phyloP scores from a whole-genome alignment of 1,139 yeast species.

The Taphrina deformans region DNA sequence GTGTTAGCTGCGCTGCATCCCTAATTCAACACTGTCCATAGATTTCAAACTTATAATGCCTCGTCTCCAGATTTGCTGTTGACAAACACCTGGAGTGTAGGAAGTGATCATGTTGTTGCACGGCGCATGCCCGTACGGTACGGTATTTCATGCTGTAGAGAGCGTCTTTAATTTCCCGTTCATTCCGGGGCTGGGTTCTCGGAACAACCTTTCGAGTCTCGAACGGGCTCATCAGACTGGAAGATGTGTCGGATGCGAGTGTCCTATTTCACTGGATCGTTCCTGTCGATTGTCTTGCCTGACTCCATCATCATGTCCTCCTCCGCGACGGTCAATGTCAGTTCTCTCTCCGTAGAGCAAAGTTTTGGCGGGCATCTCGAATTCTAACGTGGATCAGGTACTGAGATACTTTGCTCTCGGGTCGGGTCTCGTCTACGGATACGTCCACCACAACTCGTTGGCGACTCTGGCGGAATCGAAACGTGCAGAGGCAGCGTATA shows the following conservation, averaged over 20 bases:
- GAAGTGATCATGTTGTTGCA: too few relatives aligned
- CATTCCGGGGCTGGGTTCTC: not conserved
- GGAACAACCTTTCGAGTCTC: not conserved
- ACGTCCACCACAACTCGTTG: constrained; percentile 74
- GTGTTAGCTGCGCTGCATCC: not conserved
- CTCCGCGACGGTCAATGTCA: constrained; percentile 11
- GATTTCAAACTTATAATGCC: not conserved
- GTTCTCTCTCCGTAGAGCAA: not conserved
- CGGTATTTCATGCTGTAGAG: too few relatives aligned
- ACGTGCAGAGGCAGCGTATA: constrained; percentile 72
- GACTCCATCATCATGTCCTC: not conserved
- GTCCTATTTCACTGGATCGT: too few relatives aligned
- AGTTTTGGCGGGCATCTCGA: not conserved
- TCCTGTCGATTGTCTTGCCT: not conserved
- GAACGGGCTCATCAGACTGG: not conserved
- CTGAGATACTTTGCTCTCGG: constrained; percentile 92
- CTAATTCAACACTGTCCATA: not conserved
- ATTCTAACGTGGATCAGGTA: constrained; percentile 53
- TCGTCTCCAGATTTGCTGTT: too few relatives aligned
- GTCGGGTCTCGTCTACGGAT: constrained; percentile 87
- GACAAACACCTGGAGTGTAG: too few relatives aligned
- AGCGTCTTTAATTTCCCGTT: not conserved
- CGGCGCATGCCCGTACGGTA: too few relatives aligned
- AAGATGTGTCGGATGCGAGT: not conserved
- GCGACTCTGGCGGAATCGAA: constrained; percentile 60